Conservation (phyloP, 495 filamentous ascomycete genomes). For the Penicillium odoratum region DNA sequence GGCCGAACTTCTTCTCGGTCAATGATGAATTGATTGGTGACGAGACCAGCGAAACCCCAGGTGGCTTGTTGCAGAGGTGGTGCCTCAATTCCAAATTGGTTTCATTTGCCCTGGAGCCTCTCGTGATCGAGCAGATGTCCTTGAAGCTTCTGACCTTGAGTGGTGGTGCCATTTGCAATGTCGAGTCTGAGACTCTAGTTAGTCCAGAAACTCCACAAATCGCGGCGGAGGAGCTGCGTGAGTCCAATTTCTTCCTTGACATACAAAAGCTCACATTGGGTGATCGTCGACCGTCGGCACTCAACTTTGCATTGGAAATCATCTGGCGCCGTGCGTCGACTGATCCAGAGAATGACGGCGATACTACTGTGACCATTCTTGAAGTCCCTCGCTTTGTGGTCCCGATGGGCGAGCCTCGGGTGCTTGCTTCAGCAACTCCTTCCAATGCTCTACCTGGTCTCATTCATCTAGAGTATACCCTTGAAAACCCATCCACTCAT, state of each 20-base stretch:
- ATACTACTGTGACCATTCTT: conserved; percentile 53
- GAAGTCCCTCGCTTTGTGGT: conserved; percentile 76
- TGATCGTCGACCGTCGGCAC: conserved; percentile 67
- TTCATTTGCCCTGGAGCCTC: conserved; percentile 70
- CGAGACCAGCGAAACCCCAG: conserved; percentile 28
- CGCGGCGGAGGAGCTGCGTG: conserved; percentile 62
- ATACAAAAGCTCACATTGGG: conserved; percentile 74
- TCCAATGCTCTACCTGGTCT: conserved; percentile 41
- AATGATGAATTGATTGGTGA: conserved; percentile 37
- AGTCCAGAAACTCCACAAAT: conserved; percentile 41
- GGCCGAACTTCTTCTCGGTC: conserved; percentile 81
- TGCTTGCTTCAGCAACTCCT: conserved; percentile 65
- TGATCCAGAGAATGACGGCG: conserved; percentile 13
- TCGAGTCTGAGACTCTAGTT: conserved; percentile 41
- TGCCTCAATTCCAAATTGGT: conserved; percentile 68
- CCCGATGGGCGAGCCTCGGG: conserved; percentile 81
- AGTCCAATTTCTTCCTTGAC: conserved; percentile 68
- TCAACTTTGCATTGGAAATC: conserved; percentile 76
- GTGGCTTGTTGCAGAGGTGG: conserved; percentile 82
- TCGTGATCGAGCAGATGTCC: conserved; percentile 65
- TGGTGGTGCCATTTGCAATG: conserved; percentile 52
- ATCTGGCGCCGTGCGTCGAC: conserved; percentile 60
- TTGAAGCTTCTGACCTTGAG: conserved; percentile 55
- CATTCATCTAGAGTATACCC: conserved; percentile 62
- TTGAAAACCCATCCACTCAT: conserved; percentile 94